phyloP scores from a whole-genome alignment of 2,329 filamentous ascomycete species.

The Ceratocystis papillata region DNA sequence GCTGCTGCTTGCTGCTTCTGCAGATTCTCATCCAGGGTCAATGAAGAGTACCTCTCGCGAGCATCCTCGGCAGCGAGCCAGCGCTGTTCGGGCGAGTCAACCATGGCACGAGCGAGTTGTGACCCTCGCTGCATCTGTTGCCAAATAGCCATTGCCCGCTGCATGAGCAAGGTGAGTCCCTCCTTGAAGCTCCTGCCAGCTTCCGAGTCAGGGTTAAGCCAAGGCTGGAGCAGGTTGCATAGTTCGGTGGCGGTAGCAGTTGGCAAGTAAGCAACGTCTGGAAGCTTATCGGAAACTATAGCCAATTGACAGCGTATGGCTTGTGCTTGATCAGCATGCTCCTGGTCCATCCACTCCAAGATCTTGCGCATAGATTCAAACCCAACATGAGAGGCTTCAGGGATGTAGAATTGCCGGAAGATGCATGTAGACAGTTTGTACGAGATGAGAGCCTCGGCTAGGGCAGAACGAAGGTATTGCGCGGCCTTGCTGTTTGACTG shows the following conservation, averaged over 20 bases:
- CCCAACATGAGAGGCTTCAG: constrained; percentile 17
- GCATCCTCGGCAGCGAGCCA: constrained; percentile 21
- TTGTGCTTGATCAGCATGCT: constrained; percentile 21
- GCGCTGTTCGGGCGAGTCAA: constrained; percentile 20
- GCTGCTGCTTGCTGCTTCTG: constrained; percentile 16
- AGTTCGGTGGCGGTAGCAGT: constrained; percentile 1
- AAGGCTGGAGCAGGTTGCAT: constrained; percentile 18
- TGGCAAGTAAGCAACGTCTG: constrained; percentile 18
- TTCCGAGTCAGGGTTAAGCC: constrained; percentile 16
- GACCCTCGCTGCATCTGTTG: constrained; percentile 24
- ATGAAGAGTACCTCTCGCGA: constrained; percentile 22
- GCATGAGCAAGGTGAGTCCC: constrained; percentile 20
- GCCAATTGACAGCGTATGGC: constrained; percentile 23
- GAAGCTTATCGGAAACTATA: constrained; percentile 23
- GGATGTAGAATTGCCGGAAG: constrained; percentile 22
- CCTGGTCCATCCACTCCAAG: constrained; percentile 23
- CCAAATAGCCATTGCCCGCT: constrained; percentile 23
- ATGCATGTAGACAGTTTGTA: constrained; percentile 21
- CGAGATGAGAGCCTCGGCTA: constrained; percentile 22
- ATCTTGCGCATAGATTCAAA: constrained; percentile 21
- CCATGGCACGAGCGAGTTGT: constrained; percentile 19
- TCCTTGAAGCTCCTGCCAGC: constrained; percentile 21
- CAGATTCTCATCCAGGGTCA: constrained; percentile 19
- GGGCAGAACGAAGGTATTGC: constrained; percentile 20
- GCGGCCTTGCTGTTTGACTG: constrained; percentile 23